A percentile compares a stretch with the other conserved stretches of the same genome.
Conservation (phyloP, 179 eudicot species). For the Heliamphora pulchella region DNA sequence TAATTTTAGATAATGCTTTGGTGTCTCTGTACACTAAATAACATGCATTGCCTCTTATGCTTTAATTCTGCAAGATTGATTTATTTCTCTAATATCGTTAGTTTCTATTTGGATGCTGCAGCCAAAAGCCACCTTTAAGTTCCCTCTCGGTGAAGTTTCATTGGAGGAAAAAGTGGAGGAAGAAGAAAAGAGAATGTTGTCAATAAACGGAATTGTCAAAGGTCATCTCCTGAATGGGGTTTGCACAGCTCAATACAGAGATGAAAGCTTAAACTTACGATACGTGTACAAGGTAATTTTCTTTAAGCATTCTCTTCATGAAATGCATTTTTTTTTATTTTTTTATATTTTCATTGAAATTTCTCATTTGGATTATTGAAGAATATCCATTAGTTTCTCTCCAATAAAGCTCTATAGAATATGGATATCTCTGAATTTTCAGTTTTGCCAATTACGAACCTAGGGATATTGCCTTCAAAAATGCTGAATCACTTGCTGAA, state of each 20-base stretch:
- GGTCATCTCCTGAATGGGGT: conserved; percentile 63
- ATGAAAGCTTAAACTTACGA: conserved; percentile 61
- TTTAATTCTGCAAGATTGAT: conserved; percentile 4
- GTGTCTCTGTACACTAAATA: conserved; percentile 10
- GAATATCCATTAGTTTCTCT: background rate
- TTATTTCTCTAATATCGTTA: background rate
- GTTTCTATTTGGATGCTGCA: conserved; percentile 34
- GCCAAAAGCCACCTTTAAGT: conserved; percentile 79
- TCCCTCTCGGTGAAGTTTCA: conserved; percentile 80
- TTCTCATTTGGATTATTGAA: conserved; percentile 1
- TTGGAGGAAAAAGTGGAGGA: conserved; percentile 72
- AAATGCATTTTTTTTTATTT: background rate
- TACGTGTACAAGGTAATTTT: conserved; percentile 73
- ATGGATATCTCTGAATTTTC: no score
- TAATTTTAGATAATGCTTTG: background rate
- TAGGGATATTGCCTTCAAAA: no score
- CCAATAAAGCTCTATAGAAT: background rate
- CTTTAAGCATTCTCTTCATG: conserved; percentile 6
- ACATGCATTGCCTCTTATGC: conserved; percentile 17
- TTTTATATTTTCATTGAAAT: background rate
- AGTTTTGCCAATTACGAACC: no score
- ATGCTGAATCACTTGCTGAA: background rate
- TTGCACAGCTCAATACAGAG: conserved; percentile 58
- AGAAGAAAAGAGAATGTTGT: conserved; percentile 43
- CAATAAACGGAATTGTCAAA: conserved; percentile 55